Conservation (phyloP, 148 eudicot genomes). For the Amaranthus palmeri region DNA sequence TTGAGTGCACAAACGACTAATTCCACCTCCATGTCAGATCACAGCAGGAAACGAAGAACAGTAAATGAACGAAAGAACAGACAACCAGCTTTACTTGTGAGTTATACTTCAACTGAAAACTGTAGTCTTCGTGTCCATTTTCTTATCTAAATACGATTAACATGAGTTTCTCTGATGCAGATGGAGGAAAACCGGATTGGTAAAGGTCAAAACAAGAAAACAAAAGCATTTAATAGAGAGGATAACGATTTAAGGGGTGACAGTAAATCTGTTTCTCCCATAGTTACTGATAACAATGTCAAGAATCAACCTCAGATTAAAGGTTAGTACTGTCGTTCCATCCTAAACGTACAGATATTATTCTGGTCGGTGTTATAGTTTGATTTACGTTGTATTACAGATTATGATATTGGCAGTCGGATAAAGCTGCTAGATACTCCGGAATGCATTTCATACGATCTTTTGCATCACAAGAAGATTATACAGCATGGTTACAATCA, state of each 20-base stretch:
- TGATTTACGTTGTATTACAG: constrained; percentile 22
- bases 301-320: constrained; percentile 26
- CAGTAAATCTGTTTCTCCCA: constrained; percentile 12
- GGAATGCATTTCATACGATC: constrained; percentile 13
- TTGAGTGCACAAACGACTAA: constrained; percentile 16
- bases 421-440: constrained; percentile 4
- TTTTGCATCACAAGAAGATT: constrained; percentile 12
- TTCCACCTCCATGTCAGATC: constrained; percentile 22
- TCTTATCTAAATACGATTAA: constrained; percentile 4
- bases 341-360: not conserved
- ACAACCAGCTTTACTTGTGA: constrained; percentile 25
- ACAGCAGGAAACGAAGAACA: constrained; percentile 12
- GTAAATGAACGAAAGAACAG: constrained; percentile 28
- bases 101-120: constrained; percentile 15
- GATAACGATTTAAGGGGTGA: constrained; percentile 17
- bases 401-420: constrained; percentile 21
- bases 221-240: not conserved
- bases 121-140: not conserved
- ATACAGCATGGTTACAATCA: constrained; percentile 14
- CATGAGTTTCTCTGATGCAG: constrained; percentile 26
- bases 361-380: not conserved
- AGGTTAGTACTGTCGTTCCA: constrained; percentile 30
- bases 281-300: not conserved
- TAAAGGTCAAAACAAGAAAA: constrained; percentile 24
- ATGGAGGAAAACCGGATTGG: constrained; percentile 25